phyloP scores from a whole-genome alignment of 176 grass and related monocot species.

The Lolium multiflorum region DNA sequence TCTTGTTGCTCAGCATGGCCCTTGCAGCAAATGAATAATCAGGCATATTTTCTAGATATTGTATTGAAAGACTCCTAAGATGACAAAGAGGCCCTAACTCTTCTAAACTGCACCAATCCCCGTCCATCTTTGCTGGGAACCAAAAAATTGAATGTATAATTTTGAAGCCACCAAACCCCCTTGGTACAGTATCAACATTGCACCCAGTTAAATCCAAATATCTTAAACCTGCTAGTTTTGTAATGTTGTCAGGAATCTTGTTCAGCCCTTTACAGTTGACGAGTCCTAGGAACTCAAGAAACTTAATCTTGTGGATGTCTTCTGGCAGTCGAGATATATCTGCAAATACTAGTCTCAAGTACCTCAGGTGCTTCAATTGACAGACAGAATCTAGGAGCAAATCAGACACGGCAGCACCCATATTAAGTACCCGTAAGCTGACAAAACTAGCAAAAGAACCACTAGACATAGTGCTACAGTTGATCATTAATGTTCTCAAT shows the following conservation, averaged over 20 bases:
- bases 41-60: not conserved
- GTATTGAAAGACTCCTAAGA: not conserved
- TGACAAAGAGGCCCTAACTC: not conserved
- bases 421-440: not conserved
- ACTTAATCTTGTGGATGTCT: conserved; percentile 14
- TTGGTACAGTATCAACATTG: conserved; percentile 11
- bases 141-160: no score
- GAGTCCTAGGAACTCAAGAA: conserved; percentile 21
- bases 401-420: not conserved
- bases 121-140: not conserved
- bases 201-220: not conserved
- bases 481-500: conserved; percentile 10
- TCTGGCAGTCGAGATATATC: conserved; percentile 17
- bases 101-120: not conserved
- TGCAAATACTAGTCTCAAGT: not conserved
- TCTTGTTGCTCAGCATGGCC: conserved; percentile 8
- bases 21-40: not conserved
- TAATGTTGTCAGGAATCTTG: not conserved
- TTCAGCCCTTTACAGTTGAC: not conserved
- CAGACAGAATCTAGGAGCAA: not conserved
- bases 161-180: not conserved
- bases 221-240: not conserved
- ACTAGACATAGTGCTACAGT: not conserved
- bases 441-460: not conserved
- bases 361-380: conserved; percentile 36